Conservation (phyloP, 345 rosid genomes). For the Hibiscus trionum region DNA sequence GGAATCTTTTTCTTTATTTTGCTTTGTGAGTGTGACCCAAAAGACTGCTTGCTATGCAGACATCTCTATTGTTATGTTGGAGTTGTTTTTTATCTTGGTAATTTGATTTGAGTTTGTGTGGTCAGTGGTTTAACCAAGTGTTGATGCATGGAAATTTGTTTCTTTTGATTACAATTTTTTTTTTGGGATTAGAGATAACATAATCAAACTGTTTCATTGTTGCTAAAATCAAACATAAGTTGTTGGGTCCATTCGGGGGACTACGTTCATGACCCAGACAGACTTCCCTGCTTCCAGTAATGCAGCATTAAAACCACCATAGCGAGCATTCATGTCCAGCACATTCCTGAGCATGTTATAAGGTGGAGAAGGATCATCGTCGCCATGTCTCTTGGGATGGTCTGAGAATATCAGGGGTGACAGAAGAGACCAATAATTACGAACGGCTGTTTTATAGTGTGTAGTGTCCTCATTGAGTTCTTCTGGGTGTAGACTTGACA, state of each 20-base stretch:
- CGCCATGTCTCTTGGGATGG: conserved; percentile 98
- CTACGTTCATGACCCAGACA: background rate
- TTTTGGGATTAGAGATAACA: background rate
- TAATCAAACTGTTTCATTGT: background rate
- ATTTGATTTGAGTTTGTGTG: background rate
- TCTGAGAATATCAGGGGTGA: conserved; percentile 87
- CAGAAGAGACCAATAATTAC: conserved; percentile 87
- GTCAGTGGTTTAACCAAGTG: background rate
- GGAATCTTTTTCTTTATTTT: background rate
- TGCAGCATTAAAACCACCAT: conserved; percentile 85
- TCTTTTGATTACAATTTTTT: background rate
- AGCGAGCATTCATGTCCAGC: conserved; percentile 89
- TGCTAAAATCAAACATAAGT: background rate
- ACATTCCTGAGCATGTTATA: conserved; percentile 93
- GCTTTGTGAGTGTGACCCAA: background rate
- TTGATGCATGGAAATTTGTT: background rate
- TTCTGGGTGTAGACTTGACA: conserved; percentile 59
- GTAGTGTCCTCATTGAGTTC: conserved; percentile 55
- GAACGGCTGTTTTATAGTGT: conserved; percentile 47
- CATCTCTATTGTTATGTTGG: background rate
- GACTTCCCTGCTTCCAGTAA: background rate
- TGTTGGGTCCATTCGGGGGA: conserved; percentile 16
- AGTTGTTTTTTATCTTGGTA: background rate
- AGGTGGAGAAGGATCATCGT: conserved; percentile 88
- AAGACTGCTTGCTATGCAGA: background rate